These are phyloP conservation scores for Cyamopsis tetragonoloba DNA, from an alignment of 306 rosid genomes.

Conservation along the genomic window DNA sequence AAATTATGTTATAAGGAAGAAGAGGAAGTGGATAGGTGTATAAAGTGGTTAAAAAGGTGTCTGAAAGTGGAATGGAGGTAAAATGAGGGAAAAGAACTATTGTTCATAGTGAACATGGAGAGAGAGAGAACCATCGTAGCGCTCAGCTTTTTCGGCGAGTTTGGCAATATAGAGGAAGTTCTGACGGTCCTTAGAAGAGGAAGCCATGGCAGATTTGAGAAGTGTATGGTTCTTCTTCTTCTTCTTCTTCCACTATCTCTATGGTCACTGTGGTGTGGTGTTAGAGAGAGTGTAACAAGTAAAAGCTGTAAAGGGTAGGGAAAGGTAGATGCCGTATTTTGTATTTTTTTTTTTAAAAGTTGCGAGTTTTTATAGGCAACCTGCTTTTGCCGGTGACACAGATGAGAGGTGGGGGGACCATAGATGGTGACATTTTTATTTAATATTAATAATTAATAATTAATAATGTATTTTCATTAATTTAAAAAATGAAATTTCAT, in stretches of 20 bases:
- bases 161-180: constrained; percentile 32
- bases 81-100: background rate
- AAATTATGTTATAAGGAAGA: background rate
- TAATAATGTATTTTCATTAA: no score
- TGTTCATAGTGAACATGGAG: background rate
- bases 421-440: no score
- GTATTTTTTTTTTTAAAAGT: background rate
- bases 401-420: background rate
- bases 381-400: constrained; percentile 21
- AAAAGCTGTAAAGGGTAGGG: background rate
- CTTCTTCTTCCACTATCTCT: constrained; percentile 4
- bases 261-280: background rate
- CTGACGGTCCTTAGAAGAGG: constrained; percentile 30
- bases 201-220: constrained; percentile 37
- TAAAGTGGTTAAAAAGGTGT: background rate
- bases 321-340: background rate
- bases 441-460: no score
- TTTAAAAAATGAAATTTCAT: no score
- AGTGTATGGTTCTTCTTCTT: no score
- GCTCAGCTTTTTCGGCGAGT: constrained; percentile 39
- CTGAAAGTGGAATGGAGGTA: constrained; percentile 5
- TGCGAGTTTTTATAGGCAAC: constrained; percentile 2
- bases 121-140: constrained; percentile 40
- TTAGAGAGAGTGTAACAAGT: background rate
- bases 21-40: background rate